Evolutionary conservation across 768 basidiomycete genomes (phyloP).

Genomic region (Cystobasidiopsis lactophilus): DNA sequence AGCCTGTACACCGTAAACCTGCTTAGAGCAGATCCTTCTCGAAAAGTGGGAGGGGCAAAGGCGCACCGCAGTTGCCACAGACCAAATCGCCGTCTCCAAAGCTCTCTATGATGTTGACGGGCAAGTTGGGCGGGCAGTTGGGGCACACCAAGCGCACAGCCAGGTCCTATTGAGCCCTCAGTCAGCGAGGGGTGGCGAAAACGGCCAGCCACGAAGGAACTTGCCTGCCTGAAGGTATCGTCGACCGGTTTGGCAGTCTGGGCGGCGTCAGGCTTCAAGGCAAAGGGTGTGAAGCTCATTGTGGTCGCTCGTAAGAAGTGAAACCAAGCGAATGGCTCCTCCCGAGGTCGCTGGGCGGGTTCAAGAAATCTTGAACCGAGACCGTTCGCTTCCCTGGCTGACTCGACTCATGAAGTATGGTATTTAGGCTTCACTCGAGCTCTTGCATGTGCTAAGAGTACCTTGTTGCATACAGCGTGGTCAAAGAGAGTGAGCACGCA

Average conservation of each 20-base stretch:
- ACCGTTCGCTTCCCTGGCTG: too few species aligned
- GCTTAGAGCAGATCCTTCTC: too few species aligned
- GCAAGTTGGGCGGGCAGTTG: conserved; percentile 47
- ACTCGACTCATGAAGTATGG: conserved; percentile 1
- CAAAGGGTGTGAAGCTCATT: not conserved
- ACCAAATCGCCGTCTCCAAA: conserved; percentile 95
- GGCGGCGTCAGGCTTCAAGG: not conserved
- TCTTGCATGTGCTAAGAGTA: too few species aligned
- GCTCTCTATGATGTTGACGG: conserved; percentile 87
- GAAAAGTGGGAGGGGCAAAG: not conserved
- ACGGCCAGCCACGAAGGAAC: not conserved
- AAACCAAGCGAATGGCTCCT: too few species aligned
- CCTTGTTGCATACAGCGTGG: not conserved
- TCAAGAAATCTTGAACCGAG: too few species aligned
- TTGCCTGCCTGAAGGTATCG: not conserved
- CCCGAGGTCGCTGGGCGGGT: too few species aligned
- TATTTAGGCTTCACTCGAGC: not conserved
- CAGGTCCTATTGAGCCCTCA: conserved; percentile 7
- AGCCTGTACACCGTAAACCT: not conserved
- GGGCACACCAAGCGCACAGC: conserved; percentile 43
- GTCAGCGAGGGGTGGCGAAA: too few species aligned
- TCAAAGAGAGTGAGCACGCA: conserved; percentile 40
- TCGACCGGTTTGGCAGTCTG: not conserved
- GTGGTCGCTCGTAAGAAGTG: too few species aligned
- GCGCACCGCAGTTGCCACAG: conserved; percentile 52